Base-by-base conservation (phyloP, 78 protist species). In the Chrysochromulina tobinii region DNA sequence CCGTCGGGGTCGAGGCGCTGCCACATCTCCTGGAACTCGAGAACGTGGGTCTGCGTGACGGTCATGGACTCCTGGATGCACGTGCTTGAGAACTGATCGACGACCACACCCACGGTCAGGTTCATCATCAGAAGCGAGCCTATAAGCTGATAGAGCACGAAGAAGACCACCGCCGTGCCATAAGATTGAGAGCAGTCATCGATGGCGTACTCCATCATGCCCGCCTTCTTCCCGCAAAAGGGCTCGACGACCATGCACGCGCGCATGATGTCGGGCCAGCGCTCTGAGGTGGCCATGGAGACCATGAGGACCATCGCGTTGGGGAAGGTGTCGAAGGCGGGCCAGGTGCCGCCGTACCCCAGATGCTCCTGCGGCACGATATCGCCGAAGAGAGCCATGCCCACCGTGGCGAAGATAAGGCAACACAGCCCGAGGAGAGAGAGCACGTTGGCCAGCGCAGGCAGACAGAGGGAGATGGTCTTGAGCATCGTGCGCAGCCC, bases 201-300 rank as follows among this genome's bases (percentile, higher is more conserved):
- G 64, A 14, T 14, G 14, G 64, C 21, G 64, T 59, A 7, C 21
- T 59, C 64, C 64, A 12, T 12, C 21, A 12, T 12, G 64, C 64
- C 64, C 64, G 64, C 64, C 64, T 59, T 12, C 14, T 7, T 7
- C 14, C 64, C 64, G 64, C 64, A 59, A 12, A 59, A 59, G 64
- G 64, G 64, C 64, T 7, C 64, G 21, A 14, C 21, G 64, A 59
- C 64, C 73, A 5, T 5, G 48, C 18, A 23, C 9, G 9, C 15
- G 25, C 2, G 3, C 48, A 81, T 15, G 54, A 83, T 53, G 38
- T 57, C 73, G 55, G 12, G 6, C 93, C 93, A 91, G n/a, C 7
- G 6, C 15, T 91, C 93, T 21, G 88, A 79, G 54, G 93, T 72
- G 51, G 81, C 25, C 51, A 81, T 18, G 12, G 51, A 5, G 68